Evolutionary conservation across 495 filamentous ascomycete species (phyloP).

Genomic region (Aspergillus ostianus): DNA sequence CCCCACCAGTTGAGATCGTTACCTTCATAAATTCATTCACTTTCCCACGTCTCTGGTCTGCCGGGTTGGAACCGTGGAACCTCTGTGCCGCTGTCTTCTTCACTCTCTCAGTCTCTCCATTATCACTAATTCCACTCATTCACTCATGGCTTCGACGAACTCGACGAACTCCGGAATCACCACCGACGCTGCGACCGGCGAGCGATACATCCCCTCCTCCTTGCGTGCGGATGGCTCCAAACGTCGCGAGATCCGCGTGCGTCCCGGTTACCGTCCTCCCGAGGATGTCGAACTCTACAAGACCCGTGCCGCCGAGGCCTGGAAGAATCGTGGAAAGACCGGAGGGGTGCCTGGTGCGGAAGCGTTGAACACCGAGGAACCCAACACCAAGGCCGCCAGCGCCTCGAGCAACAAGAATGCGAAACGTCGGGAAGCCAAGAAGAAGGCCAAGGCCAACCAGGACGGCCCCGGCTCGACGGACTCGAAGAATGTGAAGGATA

Average conservation of each 20-base stretch:
- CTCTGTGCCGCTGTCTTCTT: not conserved
- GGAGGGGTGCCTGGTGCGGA: conserved; percentile 77
- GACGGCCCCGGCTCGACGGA: conserved; percentile 35
- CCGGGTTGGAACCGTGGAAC: no score
- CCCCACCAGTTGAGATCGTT: no score
- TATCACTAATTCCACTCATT: conserved; percentile 1
- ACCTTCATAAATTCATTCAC: no score
- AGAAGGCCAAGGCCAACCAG: conserved; percentile 70
- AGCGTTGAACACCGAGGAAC: conserved; percentile 50
- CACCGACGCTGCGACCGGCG: conserved; percentile 65
- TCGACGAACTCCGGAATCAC: conserved; percentile 69
- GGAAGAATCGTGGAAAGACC: conserved; percentile 74
- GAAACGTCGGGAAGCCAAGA: conserved; percentile 86
- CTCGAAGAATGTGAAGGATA: conserved; percentile 34
- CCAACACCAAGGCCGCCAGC: conserved; percentile 39
- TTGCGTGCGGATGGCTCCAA: conserved; percentile 81
- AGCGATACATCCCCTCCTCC: conserved; percentile 86
- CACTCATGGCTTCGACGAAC: conserved; percentile 28
- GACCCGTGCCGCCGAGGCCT: conserved; percentile 83
- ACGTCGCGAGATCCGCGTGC: conserved; percentile 86
- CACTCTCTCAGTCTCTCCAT: conserved; percentile 1
- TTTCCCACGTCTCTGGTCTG: not conserved
- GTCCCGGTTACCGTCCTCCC: conserved; percentile 89
- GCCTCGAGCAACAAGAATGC: conserved; percentile 80
- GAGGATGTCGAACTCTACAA: conserved; percentile 97